These are phyloP conservation scores for Hericium rajendrae DNA, from an alignment of 768 basidiomycete species.

Conservation along the genomic window DNA sequence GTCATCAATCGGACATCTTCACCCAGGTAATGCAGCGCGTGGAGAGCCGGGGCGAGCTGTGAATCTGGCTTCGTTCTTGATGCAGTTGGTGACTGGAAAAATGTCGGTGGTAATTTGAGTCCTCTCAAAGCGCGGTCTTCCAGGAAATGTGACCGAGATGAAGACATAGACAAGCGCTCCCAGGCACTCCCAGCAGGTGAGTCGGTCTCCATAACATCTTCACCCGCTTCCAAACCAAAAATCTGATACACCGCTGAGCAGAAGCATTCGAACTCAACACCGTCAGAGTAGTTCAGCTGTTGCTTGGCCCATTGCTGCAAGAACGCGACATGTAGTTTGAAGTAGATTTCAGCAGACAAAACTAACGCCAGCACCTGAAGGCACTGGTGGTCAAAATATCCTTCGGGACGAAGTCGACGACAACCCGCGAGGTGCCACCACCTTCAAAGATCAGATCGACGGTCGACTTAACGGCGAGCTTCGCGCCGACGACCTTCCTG, in stretches of 20 bases:
- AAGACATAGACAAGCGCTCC: constrained; percentile 35
- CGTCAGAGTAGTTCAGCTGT: constrained; percentile 32
- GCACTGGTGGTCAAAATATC: constrained; percentile 49
- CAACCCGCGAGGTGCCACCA: constrained; percentile 34
- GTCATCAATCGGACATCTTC: constrained; percentile 58
- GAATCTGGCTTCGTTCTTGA: constrained; percentile 26
- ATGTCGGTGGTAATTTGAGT: constrained; percentile 28
- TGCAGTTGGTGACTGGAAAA: background rate
- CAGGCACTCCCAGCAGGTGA: constrained; percentile 27
- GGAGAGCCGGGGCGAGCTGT: constrained; percentile 49
- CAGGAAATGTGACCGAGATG: constrained; percentile 36
- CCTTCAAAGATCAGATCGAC: constrained; percentile 46
- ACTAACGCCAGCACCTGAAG: constrained; percentile 55
- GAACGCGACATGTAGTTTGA: constrained; percentile 45
- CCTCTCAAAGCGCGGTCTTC: constrained; percentile 50
- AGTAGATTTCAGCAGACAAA: constrained; percentile 47
- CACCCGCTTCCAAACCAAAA: constrained; percentile 27
- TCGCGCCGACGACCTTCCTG: constrained; percentile 32
- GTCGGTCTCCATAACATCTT: background rate
- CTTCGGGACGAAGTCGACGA: constrained; percentile 46
- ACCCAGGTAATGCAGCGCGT: constrained; percentile 71
- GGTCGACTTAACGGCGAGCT: constrained; percentile 40
- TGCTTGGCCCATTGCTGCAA: constrained; percentile 45
- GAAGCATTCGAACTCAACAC: constrained; percentile 51
- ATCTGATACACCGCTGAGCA: constrained; percentile 38